Conservation (phyloP, 2,329 filamentous ascomycete species). For the Diaporthe sp. region DNA sequence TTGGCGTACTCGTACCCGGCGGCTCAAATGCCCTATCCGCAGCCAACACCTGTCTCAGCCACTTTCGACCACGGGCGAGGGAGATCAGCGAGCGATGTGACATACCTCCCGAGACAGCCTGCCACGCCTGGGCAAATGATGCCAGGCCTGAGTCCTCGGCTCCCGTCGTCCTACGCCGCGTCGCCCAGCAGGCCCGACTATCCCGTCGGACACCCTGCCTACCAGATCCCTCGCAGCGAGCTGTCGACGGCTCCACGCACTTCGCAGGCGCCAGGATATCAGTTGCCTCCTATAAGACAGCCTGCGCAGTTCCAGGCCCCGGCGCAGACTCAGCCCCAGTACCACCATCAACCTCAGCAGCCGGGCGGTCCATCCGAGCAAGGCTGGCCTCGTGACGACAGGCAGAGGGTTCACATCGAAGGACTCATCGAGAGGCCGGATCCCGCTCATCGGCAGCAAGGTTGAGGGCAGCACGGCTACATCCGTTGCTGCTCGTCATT, state of each 20-base stretch:
- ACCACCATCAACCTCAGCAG: slow-evolving; percentile 51
- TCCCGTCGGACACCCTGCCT: slow-evolving; percentile 54
- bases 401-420: slow-evolving; percentile 68
- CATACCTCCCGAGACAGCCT: slow-evolving; percentile 40
- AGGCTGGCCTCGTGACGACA: slow-evolving; percentile 58
- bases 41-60: slow-evolving; percentile 57
- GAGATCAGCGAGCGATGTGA: slow-evolving; percentile 47
- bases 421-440: slow-evolving; percentile 70
- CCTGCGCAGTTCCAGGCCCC: slow-evolving; percentile 45
- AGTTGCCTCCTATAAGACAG: slow-evolving; percentile 60
- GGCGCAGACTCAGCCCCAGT: slow-evolving; percentile 45
- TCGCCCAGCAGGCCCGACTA: slow-evolving; percentile 58
- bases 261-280: slow-evolving; percentile 50
- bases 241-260: slow-evolving; percentile 48
- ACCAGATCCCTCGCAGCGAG: slow-evolving; percentile 66
- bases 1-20: slow-evolving; percentile 54
- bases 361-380: slow-evolving; percentile 29
- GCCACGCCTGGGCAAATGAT: slow-evolving; percentile 45
- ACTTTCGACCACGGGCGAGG: slow-evolving; percentile 58
- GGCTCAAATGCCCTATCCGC: slow-evolving; percentile 50
- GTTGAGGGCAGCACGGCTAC: slow-evolving; percentile 9
- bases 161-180: slow-evolving; percentile 57
- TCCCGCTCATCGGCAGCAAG: slow-evolving; percentile 42
- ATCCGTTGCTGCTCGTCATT: background rate
- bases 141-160: slow-evolving; percentile 52